Percentiles rank a stretch among this genome's conserved stretches.
phyloP scores from a whole-genome alignment of 306 rosid species.

The Rubus idaeus region DNA sequence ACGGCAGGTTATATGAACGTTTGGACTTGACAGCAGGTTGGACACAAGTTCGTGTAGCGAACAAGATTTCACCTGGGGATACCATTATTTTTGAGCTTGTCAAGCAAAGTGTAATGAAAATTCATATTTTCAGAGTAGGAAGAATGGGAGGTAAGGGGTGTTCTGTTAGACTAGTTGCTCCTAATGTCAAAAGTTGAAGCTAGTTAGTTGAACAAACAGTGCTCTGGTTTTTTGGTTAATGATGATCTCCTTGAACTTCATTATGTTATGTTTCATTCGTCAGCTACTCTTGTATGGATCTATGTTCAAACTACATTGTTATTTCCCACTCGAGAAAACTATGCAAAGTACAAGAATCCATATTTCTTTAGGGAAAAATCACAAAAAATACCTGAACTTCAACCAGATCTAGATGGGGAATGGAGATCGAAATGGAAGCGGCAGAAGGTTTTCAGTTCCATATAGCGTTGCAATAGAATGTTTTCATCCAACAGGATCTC shows the following conservation, averaged over 20 bases:
- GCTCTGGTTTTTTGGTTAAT: too few species aligned
- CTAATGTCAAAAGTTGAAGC: not conserved
- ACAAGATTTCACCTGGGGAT: not conserved
- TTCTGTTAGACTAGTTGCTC: not conserved
- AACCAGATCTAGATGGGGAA: too few species aligned
- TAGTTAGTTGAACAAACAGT: not conserved
- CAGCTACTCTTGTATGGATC: not conserved
- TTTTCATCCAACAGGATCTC: too few species aligned
- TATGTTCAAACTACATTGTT: not conserved
- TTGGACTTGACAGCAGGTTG: not conserved
- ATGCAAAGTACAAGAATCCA: not conserved
- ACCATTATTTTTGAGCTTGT: conserved; percentile 4
- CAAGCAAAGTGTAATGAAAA: not conserved
- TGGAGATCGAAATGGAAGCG: too few species aligned
- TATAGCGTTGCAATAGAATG: too few species aligned
- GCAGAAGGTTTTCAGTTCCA: too few species aligned
- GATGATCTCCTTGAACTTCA: not conserved
- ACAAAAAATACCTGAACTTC: not conserved
- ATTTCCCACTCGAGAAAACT: too few species aligned
- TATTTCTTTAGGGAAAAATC: too few species aligned
- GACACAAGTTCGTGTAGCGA: not conserved
- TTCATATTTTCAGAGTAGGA: not conserved
- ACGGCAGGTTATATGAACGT: not conserved
- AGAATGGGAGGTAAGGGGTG: too few species aligned
- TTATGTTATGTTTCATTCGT: not conserved